Evolutionary conservation across 768 basidiomycete species (phyloP).

Genomic region (Holtermanniella nyarrowii): DNA sequence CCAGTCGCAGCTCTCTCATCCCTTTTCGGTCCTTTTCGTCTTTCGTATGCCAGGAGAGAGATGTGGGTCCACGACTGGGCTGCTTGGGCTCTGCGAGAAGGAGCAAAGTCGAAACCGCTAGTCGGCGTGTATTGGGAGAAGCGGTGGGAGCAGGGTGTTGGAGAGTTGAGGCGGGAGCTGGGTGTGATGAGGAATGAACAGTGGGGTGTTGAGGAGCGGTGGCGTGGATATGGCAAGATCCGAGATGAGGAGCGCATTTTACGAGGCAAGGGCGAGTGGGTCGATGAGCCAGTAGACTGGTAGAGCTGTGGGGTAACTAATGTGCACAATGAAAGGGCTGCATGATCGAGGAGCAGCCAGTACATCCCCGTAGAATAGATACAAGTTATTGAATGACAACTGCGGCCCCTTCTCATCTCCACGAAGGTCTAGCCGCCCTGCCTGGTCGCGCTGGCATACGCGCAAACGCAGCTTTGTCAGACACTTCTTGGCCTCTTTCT

Average conservation of each 20-base stretch:
- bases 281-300: constrained; percentile 37
- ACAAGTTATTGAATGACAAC: no score
- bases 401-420: background rate
- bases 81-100: constrained; percentile 84
- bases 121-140: constrained; percentile 95
- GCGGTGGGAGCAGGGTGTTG: constrained; percentile 73
- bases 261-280: constrained; percentile 36
- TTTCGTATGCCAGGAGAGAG: constrained; percentile 49
- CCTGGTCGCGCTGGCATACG: no score
- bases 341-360: no score
- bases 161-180: constrained; percentile 72
- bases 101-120: constrained; percentile 60
- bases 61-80: constrained; percentile 69
- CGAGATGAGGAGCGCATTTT: constrained; percentile 53
- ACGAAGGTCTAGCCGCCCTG: background rate
- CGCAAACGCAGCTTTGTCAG: background rate
- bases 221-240: constrained; percentile 58
- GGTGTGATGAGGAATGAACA: constrained; percentile 48
- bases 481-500: background rate
- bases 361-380: no score
- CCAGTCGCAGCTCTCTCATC: constrained; percentile 79
- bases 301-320: no score
- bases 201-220: constrained; percentile 62
- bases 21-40: constrained; percentile 63
- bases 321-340: no score